Evolutionary conservation across 176 grass and related monocot species (phyloP), one percentile per base, ranked within the genome.

Genomic region (Eleusine coracana): DNA sequence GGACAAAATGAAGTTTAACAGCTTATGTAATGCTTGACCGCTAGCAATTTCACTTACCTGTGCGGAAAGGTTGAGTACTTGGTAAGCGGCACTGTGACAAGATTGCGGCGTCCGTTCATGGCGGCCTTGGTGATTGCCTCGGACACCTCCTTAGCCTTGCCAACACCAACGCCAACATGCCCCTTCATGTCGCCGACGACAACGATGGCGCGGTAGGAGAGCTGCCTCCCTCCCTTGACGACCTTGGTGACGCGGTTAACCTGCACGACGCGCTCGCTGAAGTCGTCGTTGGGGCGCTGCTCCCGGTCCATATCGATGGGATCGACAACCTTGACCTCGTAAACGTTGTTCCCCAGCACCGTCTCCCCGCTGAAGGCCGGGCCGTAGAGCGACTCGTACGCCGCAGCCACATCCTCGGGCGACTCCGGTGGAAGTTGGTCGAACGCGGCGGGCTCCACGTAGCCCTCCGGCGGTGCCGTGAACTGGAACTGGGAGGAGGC

Each of bases 31-130:
- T 44, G 76, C 20, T n/a, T 12, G 7, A 54, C 3, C 6, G 51
- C 29, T 45, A 45, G 55, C 16, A 15, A 62, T 65, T 44, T 15
- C 2, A 82, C 73, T 82, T n/a, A 98, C 92, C 92, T 98, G 89
- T 98, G 96, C 31, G 92, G 90, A 73, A 98, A 98, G 1, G 96
- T 98, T 18, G 59, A 83, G 85, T 93, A 86, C 68, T 95, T 98
- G 49, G 96, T 98, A 62, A 98, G 83, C 27, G 96, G 96, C 54
- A 98, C 96, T 0, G 92, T 88, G 45, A 98, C 85, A 18, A 98
- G 92, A 49, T 98, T 95, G 39, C 90, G 84, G 1, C 96, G 86
- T 10, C 84, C 96, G 34, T 98, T 91, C 82, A 89, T 87, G 18
- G 86, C 88, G 0, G 91, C 90, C 69, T 98, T 98, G 18, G 88